phyloP scores from a whole-genome alignment of 2,329 filamentous ascomycete genomes.

The Monilinia fructicola region DNA sequence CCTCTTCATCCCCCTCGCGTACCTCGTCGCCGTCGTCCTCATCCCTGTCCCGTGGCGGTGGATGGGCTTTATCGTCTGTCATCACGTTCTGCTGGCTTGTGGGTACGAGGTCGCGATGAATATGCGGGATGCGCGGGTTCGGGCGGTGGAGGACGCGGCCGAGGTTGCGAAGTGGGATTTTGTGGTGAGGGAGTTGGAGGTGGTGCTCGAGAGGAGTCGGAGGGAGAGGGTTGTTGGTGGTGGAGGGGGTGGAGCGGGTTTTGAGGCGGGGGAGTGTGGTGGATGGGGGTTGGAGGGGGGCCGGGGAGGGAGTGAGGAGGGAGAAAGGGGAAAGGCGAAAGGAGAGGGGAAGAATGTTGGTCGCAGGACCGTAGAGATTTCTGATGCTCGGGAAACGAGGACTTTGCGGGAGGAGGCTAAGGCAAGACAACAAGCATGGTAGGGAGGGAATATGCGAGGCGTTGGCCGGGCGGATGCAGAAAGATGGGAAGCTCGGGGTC shows the following conservation, averaged over 20 bases:
- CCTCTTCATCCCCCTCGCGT: slow-evolving; percentile 26
- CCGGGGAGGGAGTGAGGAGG: too few relatives aligned
- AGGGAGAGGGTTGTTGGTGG: not conserved
- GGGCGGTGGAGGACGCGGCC: not conserved
- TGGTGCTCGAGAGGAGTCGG: not conserved
- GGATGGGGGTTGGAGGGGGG: too few relatives aligned
- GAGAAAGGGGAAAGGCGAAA: too few relatives aligned
- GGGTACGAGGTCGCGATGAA: not conserved
- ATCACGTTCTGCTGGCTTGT: slow-evolving; percentile 8
- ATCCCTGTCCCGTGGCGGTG: not conserved
- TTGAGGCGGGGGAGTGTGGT: too few relatives aligned
- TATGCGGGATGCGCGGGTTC: not conserved
- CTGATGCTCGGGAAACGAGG: too few relatives aligned
- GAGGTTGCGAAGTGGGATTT: not conserved
- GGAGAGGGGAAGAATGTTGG: too few relatives aligned
- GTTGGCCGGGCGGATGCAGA: too few relatives aligned
- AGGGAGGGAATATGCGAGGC: too few relatives aligned
- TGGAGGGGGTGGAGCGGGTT: not conserved
- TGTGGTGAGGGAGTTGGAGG: not conserved
- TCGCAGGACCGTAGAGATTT: too few relatives aligned
- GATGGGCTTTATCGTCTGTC: not conserved
- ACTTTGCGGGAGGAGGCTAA: too few relatives aligned
- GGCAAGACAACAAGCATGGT: too few relatives aligned
- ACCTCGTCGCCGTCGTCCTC: slow-evolving; percentile 13
- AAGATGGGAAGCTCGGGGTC: too few relatives aligned